Evolutionary conservation across 345 rosid genomes (phyloP).

Genomic region (Citrus sp.): DNA sequence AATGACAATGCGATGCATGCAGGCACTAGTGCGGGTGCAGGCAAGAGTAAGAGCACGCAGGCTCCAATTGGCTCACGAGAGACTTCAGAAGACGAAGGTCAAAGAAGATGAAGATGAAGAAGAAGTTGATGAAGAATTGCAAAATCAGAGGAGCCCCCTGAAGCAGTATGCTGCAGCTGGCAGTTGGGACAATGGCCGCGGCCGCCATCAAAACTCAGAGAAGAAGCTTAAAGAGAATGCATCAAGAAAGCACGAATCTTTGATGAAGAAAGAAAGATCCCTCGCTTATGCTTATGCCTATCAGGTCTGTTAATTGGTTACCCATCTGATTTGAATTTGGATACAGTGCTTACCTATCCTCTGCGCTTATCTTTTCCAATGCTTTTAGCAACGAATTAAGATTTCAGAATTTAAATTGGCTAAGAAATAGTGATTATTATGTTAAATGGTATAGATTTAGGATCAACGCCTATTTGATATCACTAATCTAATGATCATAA

Average conservation of each 20-base stretch:
- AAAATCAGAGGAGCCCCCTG: conserved; percentile 29
- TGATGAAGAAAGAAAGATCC: conserved; percentile 75
- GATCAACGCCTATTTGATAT: no score
- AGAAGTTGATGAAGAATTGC: conserved; percentile 18
- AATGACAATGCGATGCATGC: conserved; percentile 98
- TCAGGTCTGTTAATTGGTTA: conserved; percentile 43
- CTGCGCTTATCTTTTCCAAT: no score
- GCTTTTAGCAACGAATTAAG: no score
- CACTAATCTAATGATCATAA: no score
- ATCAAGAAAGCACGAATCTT: conserved; percentile 52
- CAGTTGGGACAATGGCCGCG: conserved; percentile 25
- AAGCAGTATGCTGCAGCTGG: conserved; percentile 19
- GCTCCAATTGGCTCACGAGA: conserved; percentile 58
- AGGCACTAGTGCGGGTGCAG: conserved; percentile 90
- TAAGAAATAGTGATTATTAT: no score
- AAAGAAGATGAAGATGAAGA: conserved; percentile 23
- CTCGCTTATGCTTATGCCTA: conserved; percentile 92
- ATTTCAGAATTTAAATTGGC: no score
- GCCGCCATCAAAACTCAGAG: conserved; percentile 39
- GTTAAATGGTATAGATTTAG: no score
- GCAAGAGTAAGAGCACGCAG: conserved; percentile 84
- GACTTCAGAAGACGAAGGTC: conserved; percentile 31
- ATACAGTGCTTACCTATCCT: no score
- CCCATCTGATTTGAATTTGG: no score
- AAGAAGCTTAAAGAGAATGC: conserved; percentile 34